Percentiles rank a stretch among this genome's conserved stretches.
Evolutionary conservation across 2,329 filamentous ascomycete species (phyloP).

Genomic region (Rhinocladiella similis): DNA sequence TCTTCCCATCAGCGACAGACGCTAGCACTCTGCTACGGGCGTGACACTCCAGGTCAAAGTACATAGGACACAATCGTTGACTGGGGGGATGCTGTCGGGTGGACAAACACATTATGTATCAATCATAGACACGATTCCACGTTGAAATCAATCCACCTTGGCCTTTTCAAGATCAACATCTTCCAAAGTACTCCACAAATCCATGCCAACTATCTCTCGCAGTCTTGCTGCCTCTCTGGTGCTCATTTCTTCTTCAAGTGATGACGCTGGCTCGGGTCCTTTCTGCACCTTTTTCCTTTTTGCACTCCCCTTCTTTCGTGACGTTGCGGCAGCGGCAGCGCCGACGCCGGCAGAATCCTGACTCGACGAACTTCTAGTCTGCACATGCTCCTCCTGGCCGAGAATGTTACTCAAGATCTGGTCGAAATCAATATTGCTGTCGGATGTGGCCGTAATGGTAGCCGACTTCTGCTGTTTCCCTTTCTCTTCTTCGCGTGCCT

Average conservation of each 20-base stretch:
- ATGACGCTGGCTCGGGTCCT: background rate
- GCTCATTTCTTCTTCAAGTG: slow-evolving; percentile 12
- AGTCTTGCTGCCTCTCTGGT: slow-evolving; percentile 10
- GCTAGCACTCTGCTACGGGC: too few species aligned
- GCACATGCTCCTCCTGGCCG: background rate
- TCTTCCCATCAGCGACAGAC: too few species aligned
- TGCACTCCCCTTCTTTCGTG: background rate
- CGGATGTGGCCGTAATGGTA: background rate
- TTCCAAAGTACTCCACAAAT: slow-evolving; percentile 15
- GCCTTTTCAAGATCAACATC: slow-evolving; percentile 17
- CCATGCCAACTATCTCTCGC: slow-evolving; percentile 10
- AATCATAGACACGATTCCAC: too few species aligned
- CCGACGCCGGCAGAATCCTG: background rate
- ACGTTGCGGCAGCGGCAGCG: background rate
- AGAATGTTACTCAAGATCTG: slow-evolving; percentile 14
- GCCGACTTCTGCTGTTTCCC: background rate
- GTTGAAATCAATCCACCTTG: slow-evolving; percentile 8
- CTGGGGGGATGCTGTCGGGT: too few species aligned
- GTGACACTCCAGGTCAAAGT: too few species aligned
- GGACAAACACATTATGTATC: too few species aligned
- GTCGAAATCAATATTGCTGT: slow-evolving; percentile 16
- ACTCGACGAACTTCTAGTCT: background rate
- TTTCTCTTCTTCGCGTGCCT: background rate
- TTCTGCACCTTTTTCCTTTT: slow-evolving; percentile 2
- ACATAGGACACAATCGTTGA: too few species aligned